Conservation (phyloP, 495 filamentous ascomycete species). For the Eremomyces bilateralis region DNA sequence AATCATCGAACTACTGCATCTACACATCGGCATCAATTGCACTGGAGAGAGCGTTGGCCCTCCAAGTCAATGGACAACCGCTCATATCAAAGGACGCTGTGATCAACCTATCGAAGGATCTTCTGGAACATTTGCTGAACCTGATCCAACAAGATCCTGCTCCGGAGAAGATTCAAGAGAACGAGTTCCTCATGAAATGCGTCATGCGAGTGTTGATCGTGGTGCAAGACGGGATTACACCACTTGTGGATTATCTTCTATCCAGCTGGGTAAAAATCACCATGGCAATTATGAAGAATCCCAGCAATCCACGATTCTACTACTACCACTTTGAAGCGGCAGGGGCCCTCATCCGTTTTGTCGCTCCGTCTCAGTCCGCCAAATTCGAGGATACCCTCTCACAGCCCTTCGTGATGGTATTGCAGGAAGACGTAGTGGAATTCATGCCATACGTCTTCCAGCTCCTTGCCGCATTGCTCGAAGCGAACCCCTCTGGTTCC, state of each 20-base stretch:
- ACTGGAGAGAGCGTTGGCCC: constrained; percentile 67
- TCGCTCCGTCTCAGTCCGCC: constrained; percentile 40
- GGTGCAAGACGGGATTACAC: constrained; percentile 52
- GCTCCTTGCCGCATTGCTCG: constrained; percentile 71
- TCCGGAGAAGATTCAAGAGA: constrained; percentile 89
- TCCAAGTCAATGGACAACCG: constrained; percentile 49
- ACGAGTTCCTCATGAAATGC: constrained; percentile 96
- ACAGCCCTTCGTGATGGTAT: constrained; percentile 48
- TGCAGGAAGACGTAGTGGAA: constrained; percentile 68
- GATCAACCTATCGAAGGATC: constrained; percentile 55
- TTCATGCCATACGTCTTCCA: constrained; percentile 96
- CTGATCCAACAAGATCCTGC: constrained; percentile 61
- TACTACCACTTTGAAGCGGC: constrained; percentile 95
- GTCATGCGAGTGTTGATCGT: constrained; percentile 93
- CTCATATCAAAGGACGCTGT: constrained; percentile 55
- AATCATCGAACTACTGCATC: constrained; percentile 73
- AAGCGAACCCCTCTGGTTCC: constrained; percentile 50
- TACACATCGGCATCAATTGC: constrained; percentile 94
- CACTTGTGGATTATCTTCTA: constrained; percentile 51
- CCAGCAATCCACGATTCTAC: constrained; percentile 93
- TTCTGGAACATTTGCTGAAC: constrained; percentile 79
- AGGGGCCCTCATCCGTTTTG: constrained; percentile 80
- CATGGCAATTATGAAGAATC: constrained; percentile 70
- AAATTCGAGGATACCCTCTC: constrained; percentile 63
- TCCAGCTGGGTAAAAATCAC: constrained; percentile 68